Percentiles rank a stretch among this genome's conserved stretches.
Conservation (phyloP, 306 rosid genomes). For the Dryas drummondii region DNA sequence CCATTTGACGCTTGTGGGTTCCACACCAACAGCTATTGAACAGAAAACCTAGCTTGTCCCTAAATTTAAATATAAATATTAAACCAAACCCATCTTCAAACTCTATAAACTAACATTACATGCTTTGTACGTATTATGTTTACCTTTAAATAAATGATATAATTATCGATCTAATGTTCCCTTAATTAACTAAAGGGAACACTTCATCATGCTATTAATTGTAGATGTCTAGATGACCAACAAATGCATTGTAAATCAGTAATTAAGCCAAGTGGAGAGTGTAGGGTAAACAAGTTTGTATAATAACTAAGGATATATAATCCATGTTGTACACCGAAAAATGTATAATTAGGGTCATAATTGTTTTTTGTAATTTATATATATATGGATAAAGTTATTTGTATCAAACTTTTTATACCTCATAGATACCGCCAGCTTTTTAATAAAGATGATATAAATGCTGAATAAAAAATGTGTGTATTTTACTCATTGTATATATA, state of each 20-base stretch:
- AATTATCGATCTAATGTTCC: constrained; percentile 1
- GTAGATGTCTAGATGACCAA: not conserved
- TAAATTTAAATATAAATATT: not conserved
- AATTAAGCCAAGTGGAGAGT: not conserved
- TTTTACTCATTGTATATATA: too few relatives aligned
- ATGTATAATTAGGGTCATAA: not conserved
- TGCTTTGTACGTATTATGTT: constrained; percentile 14
- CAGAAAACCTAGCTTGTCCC: not conserved
- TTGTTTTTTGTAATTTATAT: too few relatives aligned
- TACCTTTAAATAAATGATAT: not conserved
- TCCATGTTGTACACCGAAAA: not conserved
- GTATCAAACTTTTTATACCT: too few relatives aligned
- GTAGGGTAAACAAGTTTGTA: not conserved
- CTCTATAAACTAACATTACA: constrained; percentile 3
- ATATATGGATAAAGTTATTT: too few relatives aligned
- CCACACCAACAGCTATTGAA: constrained; percentile 2
- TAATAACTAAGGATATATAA: not conserved
- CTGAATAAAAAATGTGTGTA: too few relatives aligned
- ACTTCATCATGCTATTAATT: not conserved
- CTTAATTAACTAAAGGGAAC: not conserved
- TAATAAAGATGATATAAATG: too few relatives aligned
- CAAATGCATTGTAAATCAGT: constrained; percentile 6
- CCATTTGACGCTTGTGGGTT: not conserved
- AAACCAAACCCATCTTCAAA: constrained; percentile 12
- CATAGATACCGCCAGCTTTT: too few relatives aligned